These are phyloP conservation scores for Apiotrichum montevideense DNA, from an alignment of 1,284 basidiomycete species.

Conservation along the genomic window DNA sequence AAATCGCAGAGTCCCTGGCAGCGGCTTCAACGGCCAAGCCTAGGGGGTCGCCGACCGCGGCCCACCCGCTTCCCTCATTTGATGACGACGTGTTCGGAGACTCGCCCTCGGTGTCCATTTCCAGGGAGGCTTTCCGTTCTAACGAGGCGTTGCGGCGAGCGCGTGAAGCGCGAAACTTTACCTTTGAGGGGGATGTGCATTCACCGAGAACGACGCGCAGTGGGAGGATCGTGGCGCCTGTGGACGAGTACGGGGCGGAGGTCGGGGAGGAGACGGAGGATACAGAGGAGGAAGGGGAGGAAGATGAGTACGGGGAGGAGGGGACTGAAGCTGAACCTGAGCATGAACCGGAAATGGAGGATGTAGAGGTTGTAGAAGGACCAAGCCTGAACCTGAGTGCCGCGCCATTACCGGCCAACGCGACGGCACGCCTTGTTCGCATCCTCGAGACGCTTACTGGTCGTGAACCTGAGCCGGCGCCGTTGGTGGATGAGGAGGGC, in stretches of 20 bases:
- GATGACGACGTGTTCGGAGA: slow-evolving; percentile 18
- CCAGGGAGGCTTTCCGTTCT: slow-evolving; percentile 31
- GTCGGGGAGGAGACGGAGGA: slow-evolving; percentile 3
- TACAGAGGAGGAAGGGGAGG: neutral
- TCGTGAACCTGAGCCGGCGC: slow-evolving; percentile 15
- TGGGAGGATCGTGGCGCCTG: slow-evolving; percentile 30
- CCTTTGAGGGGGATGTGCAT: slow-evolving; percentile 38
- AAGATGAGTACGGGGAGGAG: neutral
- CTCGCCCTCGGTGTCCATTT: neutral
- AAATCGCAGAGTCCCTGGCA: slow-evolving; percentile 6
- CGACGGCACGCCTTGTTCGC: slow-evolving; percentile 16
- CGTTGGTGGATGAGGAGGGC: slow-evolving; percentile 34
- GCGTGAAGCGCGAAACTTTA: slow-evolving; percentile 45
- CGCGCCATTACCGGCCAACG: neutral
- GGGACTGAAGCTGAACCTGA: neutral
- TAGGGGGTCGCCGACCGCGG: neutral
- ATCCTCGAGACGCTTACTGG: slow-evolving; percentile 34
- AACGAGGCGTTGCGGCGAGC: slow-evolving; percentile 39
- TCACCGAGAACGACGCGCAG: slow-evolving; percentile 41
- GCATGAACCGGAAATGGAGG: neutral
- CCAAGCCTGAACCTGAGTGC: neutral
- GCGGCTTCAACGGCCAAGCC: neutral
- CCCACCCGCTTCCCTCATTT: slow-evolving; percentile 5
- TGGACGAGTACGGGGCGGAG: slow-evolving; percentile 23
- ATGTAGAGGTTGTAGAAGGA: neutral